Evolutionary conservation across 1,284 basidiomycete genomes (phyloP).

Genomic region (Macrocybe sp.): DNA sequence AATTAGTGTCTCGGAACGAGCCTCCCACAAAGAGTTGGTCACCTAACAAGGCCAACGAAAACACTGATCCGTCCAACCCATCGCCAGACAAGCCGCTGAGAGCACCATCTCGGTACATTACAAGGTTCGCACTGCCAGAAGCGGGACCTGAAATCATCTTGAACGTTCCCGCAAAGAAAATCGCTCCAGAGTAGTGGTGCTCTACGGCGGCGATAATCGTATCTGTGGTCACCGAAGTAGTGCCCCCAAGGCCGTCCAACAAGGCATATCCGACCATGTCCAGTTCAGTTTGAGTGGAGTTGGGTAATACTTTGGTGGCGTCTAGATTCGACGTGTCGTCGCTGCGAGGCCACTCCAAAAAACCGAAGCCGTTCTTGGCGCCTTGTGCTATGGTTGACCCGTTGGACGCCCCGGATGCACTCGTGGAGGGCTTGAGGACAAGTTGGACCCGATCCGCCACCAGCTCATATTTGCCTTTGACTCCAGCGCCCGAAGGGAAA

Average conservation of each 20-base stretch:
- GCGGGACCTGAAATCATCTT: constrained; percentile 52
- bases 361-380: constrained; percentile 56
- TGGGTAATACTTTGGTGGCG: constrained; percentile 57
- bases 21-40: constrained; percentile 81
- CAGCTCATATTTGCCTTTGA: constrained; percentile 66
- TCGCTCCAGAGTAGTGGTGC: constrained; percentile 55
- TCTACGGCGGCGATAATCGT: constrained; percentile 42
- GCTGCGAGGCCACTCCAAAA: constrained; percentile 74
- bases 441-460: constrained; percentile 81
- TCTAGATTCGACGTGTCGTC: constrained; percentile 36
- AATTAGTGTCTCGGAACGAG: constrained; percentile 69
- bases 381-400: constrained; percentile 19
- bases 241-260: constrained; percentile 51
- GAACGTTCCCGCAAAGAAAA: constrained; percentile 83
- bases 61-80: constrained; percentile 75
- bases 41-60: constrained; percentile 56
- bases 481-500: constrained; percentile 53
- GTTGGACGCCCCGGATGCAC: constrained; percentile 27
- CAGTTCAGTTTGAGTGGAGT: constrained; percentile 67
- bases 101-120: constrained; percentile 60
- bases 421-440: constrained; percentile 58
- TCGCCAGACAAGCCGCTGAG: constrained; percentile 50
- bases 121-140: constrained; percentile 65
- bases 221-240: constrained; percentile 26
- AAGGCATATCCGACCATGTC: constrained; percentile 60